Conservation (phyloP, 345 rosid genomes). For the Hypericum perforatum region DNA sequence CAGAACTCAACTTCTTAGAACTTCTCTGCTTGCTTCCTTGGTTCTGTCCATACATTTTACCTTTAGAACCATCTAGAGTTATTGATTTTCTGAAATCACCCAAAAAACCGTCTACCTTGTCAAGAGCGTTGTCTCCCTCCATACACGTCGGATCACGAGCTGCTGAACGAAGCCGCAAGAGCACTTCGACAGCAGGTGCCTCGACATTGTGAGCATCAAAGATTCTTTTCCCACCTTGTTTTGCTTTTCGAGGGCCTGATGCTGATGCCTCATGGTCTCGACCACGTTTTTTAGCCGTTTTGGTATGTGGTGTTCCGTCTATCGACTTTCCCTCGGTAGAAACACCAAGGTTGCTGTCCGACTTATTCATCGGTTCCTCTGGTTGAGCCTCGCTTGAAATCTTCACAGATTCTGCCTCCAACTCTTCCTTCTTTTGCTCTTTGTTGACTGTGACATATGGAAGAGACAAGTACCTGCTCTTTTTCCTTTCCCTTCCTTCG, state of each 20-base stretch:
- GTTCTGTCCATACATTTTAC: constrained; percentile 14
- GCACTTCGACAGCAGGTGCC: constrained; percentile 37
- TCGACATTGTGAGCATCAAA: constrained; percentile 32
- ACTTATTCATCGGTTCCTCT: constrained; percentile 24
- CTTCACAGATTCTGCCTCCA: constrained; percentile 24
- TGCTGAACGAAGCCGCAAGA: constrained; percentile 35
- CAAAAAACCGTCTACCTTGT: constrained; percentile 44
- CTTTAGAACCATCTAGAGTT: constrained; percentile 30
- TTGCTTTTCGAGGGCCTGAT: constrained; percentile 21
- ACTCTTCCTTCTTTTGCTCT: constrained; percentile 25
- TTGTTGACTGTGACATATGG: constrained; percentile 44
- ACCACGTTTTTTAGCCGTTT: constrained; percentile 18
- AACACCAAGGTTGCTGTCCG: constrained; percentile 17
- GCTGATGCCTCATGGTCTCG: constrained; percentile 16
- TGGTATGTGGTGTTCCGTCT: constrained; percentile 11
- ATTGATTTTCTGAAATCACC: constrained; percentile 52
- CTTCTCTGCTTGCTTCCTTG: constrained; percentile 28
- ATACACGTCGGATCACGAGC: constrained; percentile 40
- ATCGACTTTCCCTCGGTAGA: constrained; percentile 10
- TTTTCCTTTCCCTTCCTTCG: constrained; percentile 67
- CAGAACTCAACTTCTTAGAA: constrained; percentile 19
- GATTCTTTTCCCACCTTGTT: constrained; percentile 15
- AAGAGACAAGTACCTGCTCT: constrained; percentile 76
- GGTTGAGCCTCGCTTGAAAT: constrained; percentile 17
- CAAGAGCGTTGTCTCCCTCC: constrained; percentile 25